Base-by-base conservation (phyloP, 2,329 filamentous ascomycete genomes). In the Xylariales sp. region DNA sequence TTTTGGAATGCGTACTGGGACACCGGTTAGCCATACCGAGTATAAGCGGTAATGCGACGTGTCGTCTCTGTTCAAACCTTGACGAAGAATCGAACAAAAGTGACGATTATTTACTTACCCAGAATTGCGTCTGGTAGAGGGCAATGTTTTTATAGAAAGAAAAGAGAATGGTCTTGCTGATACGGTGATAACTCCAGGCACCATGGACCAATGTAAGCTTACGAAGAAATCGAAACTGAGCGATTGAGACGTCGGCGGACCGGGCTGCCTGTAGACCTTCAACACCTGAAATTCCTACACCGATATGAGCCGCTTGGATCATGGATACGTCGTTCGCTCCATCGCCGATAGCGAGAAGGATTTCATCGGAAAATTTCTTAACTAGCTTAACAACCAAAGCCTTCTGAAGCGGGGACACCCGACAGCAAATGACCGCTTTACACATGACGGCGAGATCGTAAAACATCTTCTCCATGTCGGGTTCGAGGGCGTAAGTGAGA, bases 81-180 rank as follows among this genome's bases (percentile, higher is more conserved):
- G n/a, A n/a, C 5, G 18, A 32, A 32, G n/a, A 41, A 59, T 3
- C 0, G n/a, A 3, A 32, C 45, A n/a, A 18, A n/a, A 57, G 14
- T 34, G 23, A 18, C 36, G 7, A 56, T 60, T 2, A 48, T 61
- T 1, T 16, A 84, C 90, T 83, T 85, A 94, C 92, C 93, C 97
- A 99, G 79, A 99, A 99, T 79, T 99, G 97, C 68, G 97, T 99
- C 92, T 99, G 94, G 82, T 98, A 99, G 69, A 99, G 85, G 23
- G 94, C 91, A 73, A 98, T 97, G 82, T 99, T 99, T 86, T 99
- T 99, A 86, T 99, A 99, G 80, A 98, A 99, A 6, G 96, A 98
- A 82, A 97, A 99, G 70, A 99, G 81, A 75, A 99, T 98, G 67
- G 97, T 94, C 83, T 97, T 97, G 86, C 92, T 95, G 78, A 99